Evolutionary conservation across 2,329 filamentous ascomycete species (phyloP), one percentile per base, ranked within the genome.

Genomic region (Didymella segeticola): DNA sequence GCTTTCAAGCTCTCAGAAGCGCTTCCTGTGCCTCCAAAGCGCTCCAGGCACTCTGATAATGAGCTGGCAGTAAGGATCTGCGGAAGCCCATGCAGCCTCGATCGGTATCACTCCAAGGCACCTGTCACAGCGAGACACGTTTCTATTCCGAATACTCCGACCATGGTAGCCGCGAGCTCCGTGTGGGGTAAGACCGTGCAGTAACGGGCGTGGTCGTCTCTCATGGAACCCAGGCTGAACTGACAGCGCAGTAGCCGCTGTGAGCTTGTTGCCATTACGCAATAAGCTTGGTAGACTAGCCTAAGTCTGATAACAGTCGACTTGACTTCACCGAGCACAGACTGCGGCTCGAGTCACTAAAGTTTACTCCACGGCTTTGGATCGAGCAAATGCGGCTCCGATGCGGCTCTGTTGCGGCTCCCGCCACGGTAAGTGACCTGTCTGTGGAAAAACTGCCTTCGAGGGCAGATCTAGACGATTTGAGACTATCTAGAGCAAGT

Each of bases 401-500:
- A 26, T 34, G 46, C 34, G 23, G 29, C 47, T 51, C 39, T 26
- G 39, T 27, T 23, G 38, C 38, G 43, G 38, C 26, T 54, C 45
- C 45, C 38, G 30, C 31, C 12, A 26, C 33, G 20, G 50, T 47
- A 47, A 34, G 23, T 38, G 17, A 19, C 23, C 7, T 20, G 39
- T 37, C 19, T 17, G 22, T 45, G 33, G 27, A 19, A 4, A 4
- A 20, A 15, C 26, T 23, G 38, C 23, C 12, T 1, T 30, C 23
- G 12, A 34, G 12, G 15, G 41, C 34, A 46, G 27, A 5, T n/a
- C 36, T 39, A 6, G 12, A 38, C 31, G 29, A 46, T 39, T 39
- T 36, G 31, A 29, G 29, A 19, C 34, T 58, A 47, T 54, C 43
- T 58, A 37, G 33, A 52, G 49, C 2, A 19, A 49, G 25, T 11